phyloP scores from a whole-genome alignment of 2,329 filamentous ascomycete genomes.

The Verticillium tricorpus region DNA sequence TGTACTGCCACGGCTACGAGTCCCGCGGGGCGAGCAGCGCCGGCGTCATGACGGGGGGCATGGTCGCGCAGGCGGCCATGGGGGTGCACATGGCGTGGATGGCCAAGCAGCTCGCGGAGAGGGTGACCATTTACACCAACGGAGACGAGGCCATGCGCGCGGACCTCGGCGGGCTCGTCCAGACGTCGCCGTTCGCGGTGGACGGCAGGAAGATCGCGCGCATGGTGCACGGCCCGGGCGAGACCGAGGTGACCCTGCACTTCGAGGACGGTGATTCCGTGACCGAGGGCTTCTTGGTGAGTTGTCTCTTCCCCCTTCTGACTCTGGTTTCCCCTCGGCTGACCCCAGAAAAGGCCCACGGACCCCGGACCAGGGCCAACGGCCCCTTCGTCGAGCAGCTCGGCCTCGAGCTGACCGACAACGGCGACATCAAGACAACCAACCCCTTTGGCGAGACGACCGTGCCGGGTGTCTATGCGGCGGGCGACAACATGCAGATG shows the following conservation, averaged over 20 bases:
- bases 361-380: slow-evolving; percentile 30
- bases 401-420: slow-evolving; percentile 33
- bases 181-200: slow-evolving; percentile 28
- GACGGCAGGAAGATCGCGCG: slow-evolving; percentile 28
- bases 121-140: slow-evolving; percentile 48
- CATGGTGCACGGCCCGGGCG: slow-evolving; percentile 21
- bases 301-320: neutral
- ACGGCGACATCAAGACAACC: slow-evolving; percentile 37
- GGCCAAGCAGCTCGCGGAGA: slow-evolving; percentile 35
- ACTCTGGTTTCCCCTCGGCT: neutral
- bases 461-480: slow-evolving; percentile 47
- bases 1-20: slow-evolving; percentile 58
- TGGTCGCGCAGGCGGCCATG: slow-evolving; percentile 22
- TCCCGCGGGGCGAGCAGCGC: slow-evolving; percentile 41
- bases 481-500: slow-evolving; percentile 40
- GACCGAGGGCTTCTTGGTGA: slow-evolving; percentile 33
- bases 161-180: slow-evolving; percentile 21
- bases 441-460: slow-evolving; percentile 44
- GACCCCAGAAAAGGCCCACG: slow-evolving; percentile 17
- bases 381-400: slow-evolving; percentile 37
- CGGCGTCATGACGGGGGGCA: slow-evolving; percentile 40
- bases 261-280: slow-evolving; percentile 33
- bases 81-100: slow-evolving; percentile 36
- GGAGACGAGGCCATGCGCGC: slow-evolving; percentile 28
- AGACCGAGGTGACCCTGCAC: slow-evolving; percentile 26